Base-by-base conservation (phyloP, 2,329 filamentous ascomycete species). In the Botryotinia convoluta region DNA sequence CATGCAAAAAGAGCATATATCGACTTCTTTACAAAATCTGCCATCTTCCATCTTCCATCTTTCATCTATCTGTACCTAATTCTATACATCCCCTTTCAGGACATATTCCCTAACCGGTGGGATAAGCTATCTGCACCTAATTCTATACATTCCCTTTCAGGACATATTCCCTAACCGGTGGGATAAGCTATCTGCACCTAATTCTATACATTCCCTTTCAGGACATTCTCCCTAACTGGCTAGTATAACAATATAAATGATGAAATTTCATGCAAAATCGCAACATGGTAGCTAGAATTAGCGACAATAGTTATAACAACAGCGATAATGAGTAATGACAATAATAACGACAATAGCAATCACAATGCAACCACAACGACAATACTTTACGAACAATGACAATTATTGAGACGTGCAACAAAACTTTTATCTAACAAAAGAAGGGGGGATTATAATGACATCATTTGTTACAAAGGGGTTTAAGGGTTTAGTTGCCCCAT, bases 371-470 rank as follows among this genome's bases (percentile, higher is more conserved):
- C n/a, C 18, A 32, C 29, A 14, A 26, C 4, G 8, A 48, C 29
- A 35, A 61, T 16, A 1, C 26, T 26, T 32, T 20, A 6, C 3
- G 12, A 51, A 65, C 29, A 48, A 48, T 48, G 29, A 3, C 12
- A 48, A 51, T 65, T 37, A n/a, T 37, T n/a, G 29, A 35, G 44
- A 65, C 32, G 8, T 65, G 63, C 63, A 65, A 65, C 44, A 65
- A 65, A 37, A 18, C 4, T n/a, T 51, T 67, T 4, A 4, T 10
- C 0, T 3, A 5, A 37, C 14, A 3, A 37, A 22, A n/a, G 45
- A 35, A 35, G n/a, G 9, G 22, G 14, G 8, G 14, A 3, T 20
- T 37, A 14, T 51, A 10, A 37, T 48, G 44, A 37, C 44, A 37
- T 37, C 29, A 51, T 35, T 37, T 26, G 16, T 16, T n/a, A 37